Evolutionary conservation across 305 asterid genomes (phyloP), one percentile per base, ranked within the genome.

Genomic region (Coffea humblotiana): DNA sequence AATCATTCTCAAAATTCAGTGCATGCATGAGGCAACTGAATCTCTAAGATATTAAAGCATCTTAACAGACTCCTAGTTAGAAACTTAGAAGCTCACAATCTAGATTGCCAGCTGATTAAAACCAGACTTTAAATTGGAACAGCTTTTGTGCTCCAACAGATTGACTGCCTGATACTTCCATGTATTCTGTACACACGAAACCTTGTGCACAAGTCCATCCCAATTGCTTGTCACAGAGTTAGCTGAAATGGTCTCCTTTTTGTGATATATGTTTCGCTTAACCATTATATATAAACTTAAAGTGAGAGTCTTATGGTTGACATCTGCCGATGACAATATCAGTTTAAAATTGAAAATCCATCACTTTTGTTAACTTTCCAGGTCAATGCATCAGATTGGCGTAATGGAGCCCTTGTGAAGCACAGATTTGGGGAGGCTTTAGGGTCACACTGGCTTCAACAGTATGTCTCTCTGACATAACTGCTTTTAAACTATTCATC

Each of bases 381-480:
- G 99, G 92, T 94, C 84, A 96, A 96, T 87, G 83, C 99, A 84
- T 96, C 99, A 84, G 99, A 96, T 83, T 96, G 98, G 99, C 94
- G 99, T 63, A 96, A 82, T 86, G 99, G 98, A 77, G 92, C 97
- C 82, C 93, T 93, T 74, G 90, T 96, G 79, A 94, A 90, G 92
- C 98, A 96, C 81, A 94, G 83, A 82, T 92, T 96, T 84, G 98
- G 99, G 65, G 99, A 96, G 90, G 99, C 98, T 88, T 88, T 94
- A 80, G 99, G 93, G 87, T 96, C 99, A 79, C 98, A 94, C 83
- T 91, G 96, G 97, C 92, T 88, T 80, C 94, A 91, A 82, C 88
- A 92, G 98, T 94, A 81, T 65, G 97, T 87, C 87, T 76, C 75
- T 74, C 65, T 78, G 23, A 71, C 72, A 58, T 83, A 47, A 32